Evolutionary conservation across 371 early-diverging fungal species (phyloP).

Genomic region (Amoeboaphelidium occidentale): DNA sequence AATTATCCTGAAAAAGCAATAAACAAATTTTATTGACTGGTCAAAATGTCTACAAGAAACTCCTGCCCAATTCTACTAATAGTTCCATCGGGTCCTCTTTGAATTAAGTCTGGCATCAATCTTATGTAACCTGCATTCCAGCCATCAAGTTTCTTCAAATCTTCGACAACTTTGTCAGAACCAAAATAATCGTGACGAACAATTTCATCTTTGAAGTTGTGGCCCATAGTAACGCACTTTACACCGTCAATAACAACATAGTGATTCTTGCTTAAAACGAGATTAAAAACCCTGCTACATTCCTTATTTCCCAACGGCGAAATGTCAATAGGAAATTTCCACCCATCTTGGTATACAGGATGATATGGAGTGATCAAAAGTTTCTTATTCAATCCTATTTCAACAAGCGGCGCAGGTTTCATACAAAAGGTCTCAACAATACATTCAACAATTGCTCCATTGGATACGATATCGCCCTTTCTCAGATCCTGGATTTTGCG

Average conservation of each 20-base stretch:
- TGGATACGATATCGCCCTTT: slow-evolving; percentile 3
- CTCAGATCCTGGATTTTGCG: slow-evolving; percentile 4
- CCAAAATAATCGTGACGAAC: slow-evolving; percentile 9
- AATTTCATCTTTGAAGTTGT: slow-evolving; percentile 2
- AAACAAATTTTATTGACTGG: too few species aligned
- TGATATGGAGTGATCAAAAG: slow-evolving; percentile 9
- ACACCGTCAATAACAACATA: slow-evolving; percentile 4
- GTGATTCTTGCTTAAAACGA: slow-evolving; percentile 1
- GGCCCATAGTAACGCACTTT: slow-evolving; percentile 9
- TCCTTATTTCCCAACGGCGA: background rate
- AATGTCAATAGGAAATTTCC: slow-evolving; percentile 5
- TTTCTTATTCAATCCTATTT: slow-evolving; percentile 1
- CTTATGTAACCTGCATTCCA: slow-evolving; percentile 1
- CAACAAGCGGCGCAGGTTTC: background rate
- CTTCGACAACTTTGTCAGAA: slow-evolving; percentile 5
- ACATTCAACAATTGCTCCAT: slow-evolving; percentile 2
- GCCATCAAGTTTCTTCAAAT: slow-evolving; percentile 4
- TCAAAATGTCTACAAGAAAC: too few species aligned
- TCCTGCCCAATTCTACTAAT: background rate
- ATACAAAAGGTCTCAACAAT: slow-evolving; percentile 2
- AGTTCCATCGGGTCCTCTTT: background rate
- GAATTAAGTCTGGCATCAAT: background rate
- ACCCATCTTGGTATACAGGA: slow-evolving; percentile 2
- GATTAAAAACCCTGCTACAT: slow-evolving; percentile 4
- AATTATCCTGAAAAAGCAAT: too few species aligned